Percentiles rank a stretch among this genome's conserved stretches.
These are phyloP conservation scores for Suillus weaverae DNA, from an alignment of 768 basidiomycete genomes.

Conservation along the genomic window DNA sequence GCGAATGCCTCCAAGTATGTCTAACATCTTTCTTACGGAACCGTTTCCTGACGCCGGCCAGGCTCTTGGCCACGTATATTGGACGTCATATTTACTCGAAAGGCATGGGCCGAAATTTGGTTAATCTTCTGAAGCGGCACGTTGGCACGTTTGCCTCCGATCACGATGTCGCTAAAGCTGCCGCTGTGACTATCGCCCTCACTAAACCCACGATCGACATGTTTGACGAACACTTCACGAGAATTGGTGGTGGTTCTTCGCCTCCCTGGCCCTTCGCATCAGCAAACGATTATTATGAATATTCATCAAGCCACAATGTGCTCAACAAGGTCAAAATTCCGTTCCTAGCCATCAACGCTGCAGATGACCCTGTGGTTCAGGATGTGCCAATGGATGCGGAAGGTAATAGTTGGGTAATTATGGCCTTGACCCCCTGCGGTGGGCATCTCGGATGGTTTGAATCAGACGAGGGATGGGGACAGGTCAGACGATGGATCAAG, in stretches of 20 bases:
- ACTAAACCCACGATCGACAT: slow-evolving; percentile 54
- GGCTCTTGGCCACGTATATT: slow-evolving; percentile 55
- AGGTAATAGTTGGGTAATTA: slow-evolving; percentile 53
- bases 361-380: slow-evolving; percentile 75
- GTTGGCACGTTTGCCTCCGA: slow-evolving; percentile 47
- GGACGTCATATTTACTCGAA: slow-evolving; percentile 70
- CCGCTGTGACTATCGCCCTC: slow-evolving; percentile 44
- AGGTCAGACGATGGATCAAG: slow-evolving; percentile 59
- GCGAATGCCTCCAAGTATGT: slow-evolving; percentile 38
- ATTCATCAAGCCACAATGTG: slow-evolving; percentile 60
- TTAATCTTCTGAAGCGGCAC: slow-evolving; percentile 56
- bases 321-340: slow-evolving; percentile 65
- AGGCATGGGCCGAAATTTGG: slow-evolving; percentile 76
- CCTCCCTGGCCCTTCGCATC: slow-evolving; percentile 52
- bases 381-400: slow-evolving; percentile 58
- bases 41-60: slow-evolving; percentile 27
- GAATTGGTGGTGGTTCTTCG: slow-evolving; percentile 67
- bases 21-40: slow-evolving; percentile 11
- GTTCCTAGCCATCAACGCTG: slow-evolving; percentile 71
- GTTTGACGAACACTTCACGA: slow-evolving; percentile 65
- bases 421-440: slow-evolving; percentile 62
- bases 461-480: slow-evolving; percentile 36
- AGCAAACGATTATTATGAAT: slow-evolving; percentile 47
- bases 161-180: slow-evolving; percentile 49
- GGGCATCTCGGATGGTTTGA: slow-evolving; percentile 89